These are phyloP conservation scores for Chaetomiaceae sp. DNA, from an alignment of 2,329 filamentous ascomycete genomes.

Conservation along the genomic window DNA sequence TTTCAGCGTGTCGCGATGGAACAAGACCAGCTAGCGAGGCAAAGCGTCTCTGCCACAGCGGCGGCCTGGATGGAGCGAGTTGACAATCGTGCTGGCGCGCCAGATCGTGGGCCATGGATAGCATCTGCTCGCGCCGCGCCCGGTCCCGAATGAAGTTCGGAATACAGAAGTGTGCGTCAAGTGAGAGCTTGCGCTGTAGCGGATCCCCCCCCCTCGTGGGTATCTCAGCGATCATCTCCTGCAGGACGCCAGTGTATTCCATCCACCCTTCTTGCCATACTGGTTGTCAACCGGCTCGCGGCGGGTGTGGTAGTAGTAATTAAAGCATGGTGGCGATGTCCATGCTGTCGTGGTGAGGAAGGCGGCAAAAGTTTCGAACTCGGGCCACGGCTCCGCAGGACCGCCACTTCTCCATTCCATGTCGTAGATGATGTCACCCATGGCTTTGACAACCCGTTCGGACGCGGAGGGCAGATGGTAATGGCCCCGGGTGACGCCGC, in stretches of 20 bases:
- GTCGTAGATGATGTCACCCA: neutral
- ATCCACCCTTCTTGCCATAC: conserved; percentile 1
- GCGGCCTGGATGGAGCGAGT: neutral
- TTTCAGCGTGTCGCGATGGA: too few species aligned
- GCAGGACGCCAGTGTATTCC: conserved; percentile 18
- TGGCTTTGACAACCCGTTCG: neutral
- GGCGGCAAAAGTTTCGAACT: neutral
- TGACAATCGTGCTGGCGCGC: neutral
- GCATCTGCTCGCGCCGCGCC: neutral
- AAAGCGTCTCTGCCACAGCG: neutral
- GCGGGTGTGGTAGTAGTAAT: conserved; percentile 11
- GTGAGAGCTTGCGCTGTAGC: conserved; percentile 17
- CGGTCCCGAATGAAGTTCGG: neutral
- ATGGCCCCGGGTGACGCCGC: neutral
- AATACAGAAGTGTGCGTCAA: conserved; percentile 17
- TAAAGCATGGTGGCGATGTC: conserved; percentile 14
- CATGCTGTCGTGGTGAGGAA: neutral
- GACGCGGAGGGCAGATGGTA: neutral
- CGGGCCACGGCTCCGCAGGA: neutral
- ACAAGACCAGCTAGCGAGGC: too few species aligned
- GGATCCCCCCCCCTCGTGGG: conserved; percentile 13
- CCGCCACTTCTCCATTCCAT: neutral
- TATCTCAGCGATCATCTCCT: conserved; percentile 19
- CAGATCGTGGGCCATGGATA: neutral
- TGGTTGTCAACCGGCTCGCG: neutral